Evolutionary conservation across 1,284 basidiomycete genomes (phyloP).

Genomic region (Trametes polyzona): DNA sequence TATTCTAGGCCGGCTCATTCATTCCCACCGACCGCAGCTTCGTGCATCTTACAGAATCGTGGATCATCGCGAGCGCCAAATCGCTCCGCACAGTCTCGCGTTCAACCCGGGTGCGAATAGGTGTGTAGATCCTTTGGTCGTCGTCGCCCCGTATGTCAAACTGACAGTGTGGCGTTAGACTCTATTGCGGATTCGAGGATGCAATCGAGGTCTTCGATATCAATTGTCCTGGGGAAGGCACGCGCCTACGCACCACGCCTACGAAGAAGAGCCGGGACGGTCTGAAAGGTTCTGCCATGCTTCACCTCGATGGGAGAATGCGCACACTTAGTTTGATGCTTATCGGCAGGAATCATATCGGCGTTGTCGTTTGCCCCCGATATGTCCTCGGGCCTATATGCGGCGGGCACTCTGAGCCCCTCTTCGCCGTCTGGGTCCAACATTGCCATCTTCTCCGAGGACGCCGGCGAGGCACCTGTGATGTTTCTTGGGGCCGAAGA

Average conservation of each 20-base stretch:
- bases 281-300: slow-evolving; percentile 68
- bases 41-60: slow-evolving; percentile 91
- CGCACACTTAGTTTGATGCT: slow-evolving; percentile 14
- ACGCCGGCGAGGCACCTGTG: slow-evolving; percentile 54
- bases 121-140: slow-evolving; percentile 45
- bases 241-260: slow-evolving; percentile 73
- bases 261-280: slow-evolving; percentile 83
- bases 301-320: not conserved
- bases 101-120: slow-evolving; percentile 74
- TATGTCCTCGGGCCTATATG: slow-evolving; percentile 62
- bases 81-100: slow-evolving; percentile 82
- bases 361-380: slow-evolving; percentile 76
- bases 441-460: slow-evolving; percentile 77
- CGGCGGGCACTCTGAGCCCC: slow-evolving; percentile 68
- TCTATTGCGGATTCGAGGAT: slow-evolving; percentile 90
- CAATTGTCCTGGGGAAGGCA: slow-evolving; percentile 70
- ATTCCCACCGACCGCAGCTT: slow-evolving; percentile 49
- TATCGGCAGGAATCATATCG: slow-evolving; percentile 77
- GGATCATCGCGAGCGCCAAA: slow-evolving; percentile 86
- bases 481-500: slow-evolving; percentile 57
- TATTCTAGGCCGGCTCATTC: slow-evolving; percentile 9
- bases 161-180: slow-evolving; percentile 45
- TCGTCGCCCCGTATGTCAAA: slow-evolving; percentile 14
- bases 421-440: slow-evolving; percentile 57
- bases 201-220: slow-evolving; percentile 91